Evolutionary conservation across 805 yeast species (phyloP), one percentile per base, ranked within the genome.

Genomic region (Saccharomycopsis fibuligera): DNA sequence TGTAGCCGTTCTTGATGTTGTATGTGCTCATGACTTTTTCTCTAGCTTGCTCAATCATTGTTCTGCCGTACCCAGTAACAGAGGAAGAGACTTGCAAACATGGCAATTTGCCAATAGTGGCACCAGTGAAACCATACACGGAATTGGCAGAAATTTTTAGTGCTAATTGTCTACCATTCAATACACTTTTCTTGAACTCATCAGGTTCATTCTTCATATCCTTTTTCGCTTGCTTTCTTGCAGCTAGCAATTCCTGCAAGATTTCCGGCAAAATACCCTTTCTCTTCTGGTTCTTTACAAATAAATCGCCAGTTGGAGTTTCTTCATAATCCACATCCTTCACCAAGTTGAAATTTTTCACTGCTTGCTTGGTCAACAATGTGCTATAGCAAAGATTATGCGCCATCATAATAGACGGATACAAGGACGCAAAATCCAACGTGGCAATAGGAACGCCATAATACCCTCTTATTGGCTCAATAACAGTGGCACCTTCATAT

Each of bases 351-450:
- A 83, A 71, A 38, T 84, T 73, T 39, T 81, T 78, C 37, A 88
- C 82, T 0, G 93, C 76, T 38, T 75, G 77, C 53, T 76, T 79
- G 56, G 78, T 83, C 46, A 91, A 66, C 40, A 93, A 68, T 0
- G 99, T 90, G 0, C 99, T 93, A 64, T 93, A 93, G 64, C 99
- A 93, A 51, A 93, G 69, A 63, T 93, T 93, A 66, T 93, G 98
- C 0, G 99, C 99, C 95, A 95, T 93, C 96, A 93, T 90, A 60
- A 93, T 93, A 51, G 96, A 87, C 4, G 99, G 99, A 66, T 93
- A 93, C 74, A 93, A 74, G 48, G 96, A 88, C 57, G 96, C 89
- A 78, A 93, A 93, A 81, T 93, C 99, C 55, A 93, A 74, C 0
- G 99, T 93, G 2, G 99, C 96, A 61, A 93, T 91, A 1, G 99